Conservation (phyloP, 1,284 basidiomycete genomes). For the Malassezia cuniculi region DNA sequence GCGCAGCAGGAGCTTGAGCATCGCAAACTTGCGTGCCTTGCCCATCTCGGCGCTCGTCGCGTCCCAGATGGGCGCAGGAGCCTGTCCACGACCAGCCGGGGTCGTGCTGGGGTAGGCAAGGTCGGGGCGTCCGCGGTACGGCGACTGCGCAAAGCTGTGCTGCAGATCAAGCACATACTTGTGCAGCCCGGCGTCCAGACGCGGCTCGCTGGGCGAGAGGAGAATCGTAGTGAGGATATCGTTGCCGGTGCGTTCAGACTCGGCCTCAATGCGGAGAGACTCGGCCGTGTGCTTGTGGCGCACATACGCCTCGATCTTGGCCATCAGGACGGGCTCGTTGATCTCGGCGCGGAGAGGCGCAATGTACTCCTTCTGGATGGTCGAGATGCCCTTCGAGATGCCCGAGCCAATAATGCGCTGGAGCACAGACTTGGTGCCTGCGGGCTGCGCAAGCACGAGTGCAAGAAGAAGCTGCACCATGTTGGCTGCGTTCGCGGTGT, state of each 20-base stretch:
- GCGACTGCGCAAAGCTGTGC: constrained; percentile 31
- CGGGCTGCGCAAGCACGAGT: constrained; percentile 37
- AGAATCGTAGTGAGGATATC: constrained; percentile 40
- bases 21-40: constrained; percentile 37
- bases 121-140: constrained; percentile 25
- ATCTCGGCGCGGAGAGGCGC: constrained; percentile 33
- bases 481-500: constrained; percentile 36
- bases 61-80: constrained; percentile 23
- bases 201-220: constrained; percentile 17
- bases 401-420: constrained; percentile 37
- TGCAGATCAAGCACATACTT: constrained; percentile 32
- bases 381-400: constrained; percentile 25
- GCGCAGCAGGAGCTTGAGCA: constrained; percentile 36
- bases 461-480: constrained; percentile 38
- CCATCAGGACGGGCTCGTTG: constrained; percentile 26
- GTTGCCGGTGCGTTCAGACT: constrained; percentile 27
- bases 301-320: constrained; percentile 39
- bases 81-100: constrained; percentile 16
- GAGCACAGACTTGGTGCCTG: constrained; percentile 41
- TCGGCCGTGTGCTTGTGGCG: constrained; percentile 32
- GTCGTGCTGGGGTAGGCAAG: constrained; percentile 33
- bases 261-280: constrained; percentile 18
- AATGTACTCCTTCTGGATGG: constrained; percentile 37
- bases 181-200: constrained; percentile 18
- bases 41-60: constrained; percentile 20